Conservation (phyloP, 208 protist genomes). For the Leishmania braziliensis region DNA sequence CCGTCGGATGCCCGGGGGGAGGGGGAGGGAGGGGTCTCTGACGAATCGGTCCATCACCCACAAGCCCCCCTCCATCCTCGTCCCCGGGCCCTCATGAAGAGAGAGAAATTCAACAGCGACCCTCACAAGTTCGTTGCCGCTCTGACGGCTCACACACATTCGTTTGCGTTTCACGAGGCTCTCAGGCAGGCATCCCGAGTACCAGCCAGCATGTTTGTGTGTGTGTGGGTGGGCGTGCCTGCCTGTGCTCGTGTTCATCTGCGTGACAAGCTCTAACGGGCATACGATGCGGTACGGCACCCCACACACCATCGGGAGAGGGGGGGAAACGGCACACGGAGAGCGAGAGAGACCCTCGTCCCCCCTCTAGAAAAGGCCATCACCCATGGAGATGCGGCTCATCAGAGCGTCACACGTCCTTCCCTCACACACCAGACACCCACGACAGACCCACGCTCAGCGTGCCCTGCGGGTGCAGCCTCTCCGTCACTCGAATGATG, state of each 20-base stretch:
- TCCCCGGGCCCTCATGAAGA: neutral
- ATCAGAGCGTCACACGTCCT: neutral
- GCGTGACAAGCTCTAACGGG: neutral
- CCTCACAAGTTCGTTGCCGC: neutral
- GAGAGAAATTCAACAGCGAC: neutral
- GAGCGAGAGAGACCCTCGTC: neutral
- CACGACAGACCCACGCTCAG: conserved; percentile 78
- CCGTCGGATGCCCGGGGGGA: neutral
- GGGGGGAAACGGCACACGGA: neutral
- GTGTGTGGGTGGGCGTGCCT: neutral
- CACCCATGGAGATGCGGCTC: neutral
- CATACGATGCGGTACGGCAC: neutral
- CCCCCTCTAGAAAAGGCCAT: neutral
- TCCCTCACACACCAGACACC: conserved; percentile 39
- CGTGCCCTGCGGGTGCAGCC: conserved; percentile 72
- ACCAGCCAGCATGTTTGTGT: neutral
- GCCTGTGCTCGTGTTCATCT: neutral
- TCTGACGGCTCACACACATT: neutral
- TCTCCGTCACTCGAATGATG: conserved; percentile 51
- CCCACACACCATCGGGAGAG: neutral
- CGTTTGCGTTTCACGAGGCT: neutral
- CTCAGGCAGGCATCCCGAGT: neutral
- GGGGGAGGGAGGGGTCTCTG: neutral
- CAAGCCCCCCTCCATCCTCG: neutral
- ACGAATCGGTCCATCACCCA: neutral